A percentile compares a stretch with the other conserved stretches of the same genome.
Evolutionary conservation across 2,329 filamentous ascomycete genomes (phyloP).

Genomic region (Stachybotrys echinatus): DNA sequence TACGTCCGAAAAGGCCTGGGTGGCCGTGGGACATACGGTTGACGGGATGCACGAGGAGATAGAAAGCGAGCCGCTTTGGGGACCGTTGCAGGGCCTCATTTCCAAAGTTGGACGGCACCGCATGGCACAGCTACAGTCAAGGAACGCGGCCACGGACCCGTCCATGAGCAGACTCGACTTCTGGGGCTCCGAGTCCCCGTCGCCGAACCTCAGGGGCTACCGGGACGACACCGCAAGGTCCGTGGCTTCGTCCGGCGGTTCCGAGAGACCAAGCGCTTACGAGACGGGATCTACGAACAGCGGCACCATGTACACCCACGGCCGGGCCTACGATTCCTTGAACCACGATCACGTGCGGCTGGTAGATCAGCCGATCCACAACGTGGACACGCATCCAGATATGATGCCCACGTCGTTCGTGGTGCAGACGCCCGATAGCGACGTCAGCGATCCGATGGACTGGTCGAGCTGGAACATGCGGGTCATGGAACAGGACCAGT

Average conservation of each 20-base stretch:
- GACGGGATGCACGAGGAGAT: not conserved
- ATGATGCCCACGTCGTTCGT: not conserved
- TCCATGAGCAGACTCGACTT: not conserved
- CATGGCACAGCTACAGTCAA: not conserved
- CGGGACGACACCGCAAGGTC: not conserved
- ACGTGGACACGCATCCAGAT: not conserved
- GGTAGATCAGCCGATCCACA: not conserved
- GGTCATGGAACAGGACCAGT: not conserved
- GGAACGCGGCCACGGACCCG: not conserved
- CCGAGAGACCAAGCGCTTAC: not conserved
- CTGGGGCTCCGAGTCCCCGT: not conserved
- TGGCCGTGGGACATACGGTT: not conserved
- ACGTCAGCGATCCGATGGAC: not conserved
- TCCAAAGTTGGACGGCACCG: not conserved
- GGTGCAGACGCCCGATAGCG: not conserved
- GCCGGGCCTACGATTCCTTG: not conserved
- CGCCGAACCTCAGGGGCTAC: not conserved
- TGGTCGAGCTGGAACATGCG: not conserved
- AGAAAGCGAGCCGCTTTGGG: not conserved
- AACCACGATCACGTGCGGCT: not conserved
- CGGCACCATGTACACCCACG: not conserved
- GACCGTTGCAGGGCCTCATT: not conserved
- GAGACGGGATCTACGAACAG: not conserved
- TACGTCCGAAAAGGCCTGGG: not conserved
- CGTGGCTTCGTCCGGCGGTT: not conserved